Percentiles rank a stretch among this genome's conserved stretches.
These are phyloP conservation scores for Erodium maritimum DNA, from an alignment of 345 rosid genomes.

Conservation along the genomic window DNA sequence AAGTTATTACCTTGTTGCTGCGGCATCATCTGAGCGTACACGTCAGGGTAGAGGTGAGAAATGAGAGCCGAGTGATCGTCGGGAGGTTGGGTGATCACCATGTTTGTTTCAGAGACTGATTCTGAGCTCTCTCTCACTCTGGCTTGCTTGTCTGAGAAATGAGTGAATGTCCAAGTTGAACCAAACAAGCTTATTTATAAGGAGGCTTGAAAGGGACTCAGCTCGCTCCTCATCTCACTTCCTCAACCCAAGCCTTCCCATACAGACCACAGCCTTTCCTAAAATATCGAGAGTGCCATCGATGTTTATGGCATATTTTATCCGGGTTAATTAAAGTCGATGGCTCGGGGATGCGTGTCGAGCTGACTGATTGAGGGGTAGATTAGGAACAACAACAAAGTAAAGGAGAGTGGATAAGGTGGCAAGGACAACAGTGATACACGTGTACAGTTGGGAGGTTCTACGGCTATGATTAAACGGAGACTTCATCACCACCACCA, in stretches of 20 bases:
- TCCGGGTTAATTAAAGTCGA: neutral
- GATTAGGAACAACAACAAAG: neutral
- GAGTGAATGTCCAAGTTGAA: neutral
- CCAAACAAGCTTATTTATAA: neutral
- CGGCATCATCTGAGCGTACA: slow-evolving; percentile 33
- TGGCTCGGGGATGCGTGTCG: neutral
- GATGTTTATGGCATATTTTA: neutral
- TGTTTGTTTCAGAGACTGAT: too few relatives aligned
- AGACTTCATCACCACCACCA: neutral
- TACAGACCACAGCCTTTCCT: neutral
- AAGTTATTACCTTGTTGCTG: slow-evolving; percentile 41
- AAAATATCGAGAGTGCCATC: neutral
- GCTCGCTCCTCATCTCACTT: too few relatives aligned
- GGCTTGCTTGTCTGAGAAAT: slow-evolving; percentile 5
- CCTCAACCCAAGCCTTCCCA: neutral
- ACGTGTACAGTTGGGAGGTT: neutral
- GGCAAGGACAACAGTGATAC: neutral
- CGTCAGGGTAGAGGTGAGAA: slow-evolving; percentile 48
- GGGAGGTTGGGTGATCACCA: slow-evolving; percentile 4
- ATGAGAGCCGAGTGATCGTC: slow-evolving; percentile 40
- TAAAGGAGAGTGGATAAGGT: neutral
- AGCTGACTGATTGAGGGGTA: neutral
- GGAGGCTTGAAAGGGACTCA: neutral
- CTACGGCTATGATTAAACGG: neutral
- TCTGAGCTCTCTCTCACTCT: too few relatives aligned